phyloP scores from a whole-genome alignment of 2,329 filamentous ascomycete genomes.

The Exserohilum turcica region DNA sequence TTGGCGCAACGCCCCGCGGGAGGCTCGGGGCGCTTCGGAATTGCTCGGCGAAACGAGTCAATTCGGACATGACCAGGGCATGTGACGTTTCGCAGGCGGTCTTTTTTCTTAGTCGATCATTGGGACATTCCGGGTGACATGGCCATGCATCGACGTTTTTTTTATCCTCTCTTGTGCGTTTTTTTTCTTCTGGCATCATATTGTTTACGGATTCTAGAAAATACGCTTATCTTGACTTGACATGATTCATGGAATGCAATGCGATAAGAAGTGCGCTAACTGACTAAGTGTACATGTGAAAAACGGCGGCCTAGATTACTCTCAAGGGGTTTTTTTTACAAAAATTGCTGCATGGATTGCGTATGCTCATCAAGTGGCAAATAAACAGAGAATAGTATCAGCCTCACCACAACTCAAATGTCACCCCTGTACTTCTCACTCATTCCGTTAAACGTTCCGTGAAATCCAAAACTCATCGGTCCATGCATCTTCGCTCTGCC shows the following conservation, averaged over 20 bases:
- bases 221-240: too few relatives aligned
- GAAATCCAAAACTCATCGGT: conserved; percentile 67
- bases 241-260: too few relatives aligned
- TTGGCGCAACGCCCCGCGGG: background rate
- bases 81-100: background rate
- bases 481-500: conserved; percentile 67
- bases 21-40: conserved; percentile 14
- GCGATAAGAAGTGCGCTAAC: too few relatives aligned
- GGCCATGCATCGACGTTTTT: background rate
- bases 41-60: conserved; percentile 8
- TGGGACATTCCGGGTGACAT: background rate
- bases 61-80: conserved; percentile 3
- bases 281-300: too few relatives aligned
- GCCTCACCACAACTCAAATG: conserved; percentile 7
- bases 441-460: conserved; percentile 59
- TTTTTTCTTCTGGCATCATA: too few relatives aligned
- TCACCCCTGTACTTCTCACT: conserved; percentile 18
- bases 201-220: too few relatives aligned
- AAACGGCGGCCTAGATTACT: too few relatives aligned
- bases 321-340: too few relatives aligned
- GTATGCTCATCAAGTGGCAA: too few relatives aligned
- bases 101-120: background rate
- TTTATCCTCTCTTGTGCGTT: too few relatives aligned
- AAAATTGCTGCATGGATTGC: too few relatives aligned
- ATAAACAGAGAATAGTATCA: too few relatives aligned